Percentiles rank a stretch among this genome's conserved stretches.
Evolutionary conservation across 225 moss, liverwort and hornwort species (phyloP).

Genomic region (Pseudisothecium myosuroides): DNA sequence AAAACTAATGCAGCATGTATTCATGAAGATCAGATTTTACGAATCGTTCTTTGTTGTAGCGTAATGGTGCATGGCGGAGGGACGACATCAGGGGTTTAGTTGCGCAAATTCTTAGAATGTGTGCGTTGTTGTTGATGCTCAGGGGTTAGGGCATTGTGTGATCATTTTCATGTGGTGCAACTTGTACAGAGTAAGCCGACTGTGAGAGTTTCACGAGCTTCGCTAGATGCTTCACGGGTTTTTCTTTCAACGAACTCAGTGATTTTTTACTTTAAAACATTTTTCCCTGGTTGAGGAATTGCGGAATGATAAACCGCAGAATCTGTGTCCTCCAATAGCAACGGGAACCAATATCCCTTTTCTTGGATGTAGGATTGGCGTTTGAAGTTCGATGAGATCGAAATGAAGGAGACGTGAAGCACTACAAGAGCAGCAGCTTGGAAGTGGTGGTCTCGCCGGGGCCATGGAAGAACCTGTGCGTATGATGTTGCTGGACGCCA

Average conservation of each 20-base stretch:
- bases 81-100: background rate
- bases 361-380: background rate
- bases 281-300: background rate
- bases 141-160: background rate
- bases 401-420: background rate
- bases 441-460: background rate
- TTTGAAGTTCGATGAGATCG: background rate
- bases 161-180: background rate
- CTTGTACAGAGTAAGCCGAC: background rate
- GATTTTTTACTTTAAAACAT: background rate
- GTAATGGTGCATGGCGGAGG: background rate
- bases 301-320: background rate
- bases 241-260: background rate
- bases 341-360: background rate
- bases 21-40: background rate
- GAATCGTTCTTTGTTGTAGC: background rate
- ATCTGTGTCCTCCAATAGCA: background rate
- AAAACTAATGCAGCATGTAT: background rate
- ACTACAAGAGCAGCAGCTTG: background rate
- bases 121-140: background rate
- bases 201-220: background rate
- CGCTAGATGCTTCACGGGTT: background rate
- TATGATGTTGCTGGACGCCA: slow-evolving; percentile 51
- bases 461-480: slow-evolving; percentile 27
- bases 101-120: background rate